Evolutionary conservation across 177 flowering plant species (phyloP), one percentile per base, ranked within the genome.

Genomic region (Vitis hybrid): DNA sequence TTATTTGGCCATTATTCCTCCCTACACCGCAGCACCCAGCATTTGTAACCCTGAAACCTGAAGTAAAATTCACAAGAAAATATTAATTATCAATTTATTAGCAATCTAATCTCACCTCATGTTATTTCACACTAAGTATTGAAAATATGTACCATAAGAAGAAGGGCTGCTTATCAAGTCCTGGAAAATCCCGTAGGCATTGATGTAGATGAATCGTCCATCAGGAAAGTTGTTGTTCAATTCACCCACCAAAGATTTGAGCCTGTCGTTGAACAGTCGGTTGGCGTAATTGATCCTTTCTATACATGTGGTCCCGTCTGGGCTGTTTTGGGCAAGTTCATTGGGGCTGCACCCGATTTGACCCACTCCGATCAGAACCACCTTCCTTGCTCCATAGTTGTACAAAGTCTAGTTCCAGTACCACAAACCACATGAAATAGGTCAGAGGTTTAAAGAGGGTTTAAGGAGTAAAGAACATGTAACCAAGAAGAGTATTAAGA

Each of bases 21-120:
- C 98, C 98, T 10, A 92, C 87, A 0, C 97, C 97, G 69, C 98
- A 94, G 73, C 98, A 94, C 12, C 94, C 96, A 0, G 78, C 58
- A 50, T 90, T 87, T 26, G 85, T 79, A 1, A 83, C 89, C 10
- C 66, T 84, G 48, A 94, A 83, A 7, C 98, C 98, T 92, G 86
- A 45, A 65, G 5, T 45, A 49, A 50, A 60, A 50, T 34, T 2
- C 16, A 2, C 31, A 29, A 49, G n/a, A 39, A 3, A 50, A 26
- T 26, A 26, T 2, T 22, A 22, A 22, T 22, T 0, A 22, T 22
- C 26, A 22, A 22, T 26, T 26, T 26, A 26, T 26, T 26, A 26
- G 29, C 29, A 26, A 26, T 26, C 29, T 26, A 26, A 3, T 3
- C 29, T 26, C 29, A 26, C 29, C 29, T 26, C 29, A 26, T 26